Evolutionary conservation across 176 grass and related monocot species (phyloP).

Genomic region (Miscanthus lutarioriparius): DNA sequence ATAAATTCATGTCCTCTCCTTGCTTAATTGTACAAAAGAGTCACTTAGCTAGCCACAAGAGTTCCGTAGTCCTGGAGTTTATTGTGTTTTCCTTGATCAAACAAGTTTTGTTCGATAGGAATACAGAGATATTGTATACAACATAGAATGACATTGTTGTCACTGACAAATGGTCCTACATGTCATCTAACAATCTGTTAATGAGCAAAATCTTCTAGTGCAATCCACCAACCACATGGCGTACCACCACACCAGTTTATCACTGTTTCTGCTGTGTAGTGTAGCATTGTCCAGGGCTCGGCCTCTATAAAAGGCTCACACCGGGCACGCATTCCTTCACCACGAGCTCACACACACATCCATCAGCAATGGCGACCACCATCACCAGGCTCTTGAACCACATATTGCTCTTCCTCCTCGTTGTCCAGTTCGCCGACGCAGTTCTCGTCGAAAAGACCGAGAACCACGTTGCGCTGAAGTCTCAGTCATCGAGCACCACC

Average conservation of each 20-base stretch:
- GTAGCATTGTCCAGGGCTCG: not conserved
- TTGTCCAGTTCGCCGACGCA: not conserved
- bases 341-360: not conserved
- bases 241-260: not conserved
- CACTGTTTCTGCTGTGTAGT: not conserved
- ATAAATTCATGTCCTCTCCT: no score
- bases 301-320: not conserved
- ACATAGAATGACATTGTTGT: not conserved
- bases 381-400: not conserved
- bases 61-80: no score
- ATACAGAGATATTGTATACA: not conserved
- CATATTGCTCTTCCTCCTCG: not conserved
- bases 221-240: not conserved
- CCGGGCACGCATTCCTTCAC: not conserved
- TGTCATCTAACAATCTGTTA: not conserved
- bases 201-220: not conserved
- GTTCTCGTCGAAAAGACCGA: not conserved
- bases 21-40: not conserved
- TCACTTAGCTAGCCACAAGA: no score
- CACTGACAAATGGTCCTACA: no score
- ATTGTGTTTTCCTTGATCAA: not conserved
- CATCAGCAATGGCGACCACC: slow-evolving; percentile 14
- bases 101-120: not conserved
- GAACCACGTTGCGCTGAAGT: not conserved
- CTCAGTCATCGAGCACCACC: slow-evolving; percentile 9